Evolutionary conservation across 148 eudicot genomes (phyloP).

Genomic region (Euryodendron excelsum): DNA sequence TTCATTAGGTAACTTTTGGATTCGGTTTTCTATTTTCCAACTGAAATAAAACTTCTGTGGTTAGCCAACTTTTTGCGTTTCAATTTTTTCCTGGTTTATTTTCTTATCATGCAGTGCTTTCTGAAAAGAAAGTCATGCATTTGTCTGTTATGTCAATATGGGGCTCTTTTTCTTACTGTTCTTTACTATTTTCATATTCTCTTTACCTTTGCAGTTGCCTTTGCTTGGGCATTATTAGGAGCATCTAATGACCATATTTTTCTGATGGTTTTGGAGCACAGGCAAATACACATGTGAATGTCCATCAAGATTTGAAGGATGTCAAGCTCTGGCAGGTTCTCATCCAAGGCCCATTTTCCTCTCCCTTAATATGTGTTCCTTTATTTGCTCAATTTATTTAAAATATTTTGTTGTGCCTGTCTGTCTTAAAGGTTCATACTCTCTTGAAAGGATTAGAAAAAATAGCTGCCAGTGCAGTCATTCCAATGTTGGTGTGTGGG

Average conservation of each 20-base stretch:
- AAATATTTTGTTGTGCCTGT: neutral
- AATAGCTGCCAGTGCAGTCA: slow-evolving; percentile 94
- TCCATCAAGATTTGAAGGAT: slow-evolving; percentile 90
- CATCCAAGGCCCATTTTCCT: slow-evolving; percentile 1
- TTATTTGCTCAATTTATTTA: neutral
- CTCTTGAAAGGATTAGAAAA: slow-evolving; percentile 93
- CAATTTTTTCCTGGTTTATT: no score
- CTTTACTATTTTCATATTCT: slow-evolving; percentile 2
- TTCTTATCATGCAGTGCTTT: neutral
- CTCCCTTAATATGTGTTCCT: neutral
- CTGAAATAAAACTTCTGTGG: neutral
- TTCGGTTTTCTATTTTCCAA: neutral
- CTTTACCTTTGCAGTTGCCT: no score
- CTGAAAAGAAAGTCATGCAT: neutral
- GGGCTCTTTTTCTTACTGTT: neutral
- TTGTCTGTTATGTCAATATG: neutral
- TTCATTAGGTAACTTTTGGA: neutral
- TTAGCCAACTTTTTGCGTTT: neutral
- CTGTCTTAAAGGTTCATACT: slow-evolving; percentile 72
- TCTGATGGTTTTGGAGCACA: slow-evolving; percentile 31
- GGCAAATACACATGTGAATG: slow-evolving; percentile 98
- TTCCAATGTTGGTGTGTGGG: slow-evolving; percentile 96
- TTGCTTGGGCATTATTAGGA: neutral
- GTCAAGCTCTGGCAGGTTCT: slow-evolving; percentile 98
- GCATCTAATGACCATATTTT: neutral